Base-by-base conservation (phyloP, 805 yeast species). In the Saccharomycopsis javanensis region DNA sequence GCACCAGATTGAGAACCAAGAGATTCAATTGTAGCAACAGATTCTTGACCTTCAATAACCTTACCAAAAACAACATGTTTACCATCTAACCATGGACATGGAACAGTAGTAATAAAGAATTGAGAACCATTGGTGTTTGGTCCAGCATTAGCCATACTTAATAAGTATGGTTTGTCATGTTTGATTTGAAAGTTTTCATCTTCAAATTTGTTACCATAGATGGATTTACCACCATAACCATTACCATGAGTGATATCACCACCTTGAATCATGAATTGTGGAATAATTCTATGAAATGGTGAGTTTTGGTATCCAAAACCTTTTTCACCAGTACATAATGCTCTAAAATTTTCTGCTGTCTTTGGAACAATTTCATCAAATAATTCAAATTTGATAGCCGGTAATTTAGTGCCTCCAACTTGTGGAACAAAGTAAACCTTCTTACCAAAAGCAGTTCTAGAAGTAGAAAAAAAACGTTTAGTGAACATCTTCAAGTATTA, bases 141-240 rank as follows among this genome's bases (percentile, higher is more conserved):
- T n/a, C 98, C 98, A 4, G 97, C 87, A 68, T 92, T 92, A 59
- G 99, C 98, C 98, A 92, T 94, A 6, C 96, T 87, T 64, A 92
- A 79, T 63, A 92, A 75, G 70, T 86, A 91, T 55, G 98, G 97
- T 65, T 78, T 78, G 63, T 83, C 88, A 68, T 92, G 98, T 61
- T 77, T 79, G 62, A 80, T 68, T 53, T 76, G 69, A 70, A 92
- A 92, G 71, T 86, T 85, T 71, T 92, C 99, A 69, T 92, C 99
- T 66, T 86, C 96, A 64, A 86, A 86, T 67, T 84, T 84, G 63
- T 83, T 90, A 33, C 94, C 94, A 66, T 86, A 86, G 61, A 86
- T 86, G 50, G 88, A 82, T 68, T 83, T 88, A 57, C 94, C 94
- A 50, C 94, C 94, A 13, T 88, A 82, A 38, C 90, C 90, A 64